Evolutionary conservation across 371 early-diverging fungal genomes (phyloP).

Genomic region (Smittium culicis): DNA sequence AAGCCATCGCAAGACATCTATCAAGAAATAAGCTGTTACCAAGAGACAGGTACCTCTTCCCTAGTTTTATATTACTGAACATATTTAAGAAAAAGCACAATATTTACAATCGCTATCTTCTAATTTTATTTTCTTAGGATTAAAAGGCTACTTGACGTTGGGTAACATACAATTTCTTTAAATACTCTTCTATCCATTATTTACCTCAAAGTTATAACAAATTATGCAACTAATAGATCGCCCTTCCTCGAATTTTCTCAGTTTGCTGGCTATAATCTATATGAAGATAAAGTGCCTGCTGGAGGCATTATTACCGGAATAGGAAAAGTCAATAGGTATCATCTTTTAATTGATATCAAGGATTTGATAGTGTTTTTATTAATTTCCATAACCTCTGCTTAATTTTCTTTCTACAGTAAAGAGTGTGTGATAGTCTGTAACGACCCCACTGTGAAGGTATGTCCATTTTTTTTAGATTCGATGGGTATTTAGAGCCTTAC

Average conservation of each 20-base stretch:
- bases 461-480: not conserved
- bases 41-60: constrained; percentile 52
- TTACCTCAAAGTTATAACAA: not conserved
- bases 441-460: constrained; percentile 70
- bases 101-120: not conserved
- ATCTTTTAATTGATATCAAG: not conserved
- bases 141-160: constrained; percentile 69
- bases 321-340: constrained; percentile 65
- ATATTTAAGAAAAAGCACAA: not conserved
- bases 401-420: constrained; percentile 30
- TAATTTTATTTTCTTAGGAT: constrained; percentile 35
- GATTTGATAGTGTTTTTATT: not conserved
- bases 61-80: not conserved
- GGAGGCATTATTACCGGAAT: constrained; percentile 96
- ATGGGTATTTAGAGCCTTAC: no score
- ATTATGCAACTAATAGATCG: constrained; percentile 33
- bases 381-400: not conserved
- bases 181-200: not conserved
- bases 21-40: constrained; percentile 83
- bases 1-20: constrained; percentile 75
- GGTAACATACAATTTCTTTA: constrained; percentile 34
- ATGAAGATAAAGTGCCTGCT: constrained; percentile 72
- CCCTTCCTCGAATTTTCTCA: constrained; percentile 92
- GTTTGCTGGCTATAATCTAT: constrained; percentile 82
- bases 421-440: constrained; percentile 96